Percentiles rank a stretch among this genome's conserved stretches.
These are phyloP conservation scores for Annona cherimola DNA, from an alignment of 164 flowering plant species.

Conservation along the genomic window DNA sequence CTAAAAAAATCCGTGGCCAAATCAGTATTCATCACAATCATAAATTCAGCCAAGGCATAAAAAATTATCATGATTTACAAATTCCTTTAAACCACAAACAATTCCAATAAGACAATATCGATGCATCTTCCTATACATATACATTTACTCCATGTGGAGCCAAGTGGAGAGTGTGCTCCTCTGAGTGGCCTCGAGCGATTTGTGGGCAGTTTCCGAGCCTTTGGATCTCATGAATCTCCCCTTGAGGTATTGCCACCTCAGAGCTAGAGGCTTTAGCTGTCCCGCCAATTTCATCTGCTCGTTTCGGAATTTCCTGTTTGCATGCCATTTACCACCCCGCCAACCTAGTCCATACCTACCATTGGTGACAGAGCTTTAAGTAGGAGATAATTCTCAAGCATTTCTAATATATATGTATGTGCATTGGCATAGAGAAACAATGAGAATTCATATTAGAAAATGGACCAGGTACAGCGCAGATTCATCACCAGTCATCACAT, in stretches of 20 bases:
- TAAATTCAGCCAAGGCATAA: not conserved
- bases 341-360: slow-evolving; percentile 76
- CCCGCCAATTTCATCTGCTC: slow-evolving; percentile 60
- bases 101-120: not conserved
- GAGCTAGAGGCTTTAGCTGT: slow-evolving; percentile 35
- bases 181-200: slow-evolving; percentile 21
- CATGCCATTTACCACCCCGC: slow-evolving; percentile 92
- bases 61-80: not conserved
- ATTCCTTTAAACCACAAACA: not conserved
- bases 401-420: not conserved
- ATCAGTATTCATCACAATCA: not conserved
- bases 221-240: slow-evolving; percentile 32
- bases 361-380: not conserved
- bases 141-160: slow-evolving; percentile 11
- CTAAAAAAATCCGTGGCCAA: too few species aligned
- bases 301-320: slow-evolving; percentile 58
- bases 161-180: slow-evolving; percentile 10
- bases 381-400: not conserved
- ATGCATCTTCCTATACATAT: slow-evolving; percentile 4
- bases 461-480: not conserved
- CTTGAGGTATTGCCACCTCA: slow-evolving; percentile 37
- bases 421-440: not conserved
- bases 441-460: not conserved
- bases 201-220: slow-evolving; percentile 21
- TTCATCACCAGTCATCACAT: too few species aligned